Evolutionary conservation across 805 yeast species (phyloP).

Genomic region (Candida ulmi): DNA sequence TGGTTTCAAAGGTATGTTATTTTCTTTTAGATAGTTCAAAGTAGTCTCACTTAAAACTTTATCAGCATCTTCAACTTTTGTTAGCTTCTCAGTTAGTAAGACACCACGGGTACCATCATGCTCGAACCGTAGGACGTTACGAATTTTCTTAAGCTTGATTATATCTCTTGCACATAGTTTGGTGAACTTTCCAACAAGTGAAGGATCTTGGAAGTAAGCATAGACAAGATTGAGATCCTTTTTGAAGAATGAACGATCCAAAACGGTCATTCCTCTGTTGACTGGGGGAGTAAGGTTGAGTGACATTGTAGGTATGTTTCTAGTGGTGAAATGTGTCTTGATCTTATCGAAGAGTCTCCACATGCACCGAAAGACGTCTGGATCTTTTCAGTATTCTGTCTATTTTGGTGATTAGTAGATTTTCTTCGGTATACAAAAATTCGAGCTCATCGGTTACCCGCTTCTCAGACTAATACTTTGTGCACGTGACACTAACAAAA

Average conservation of each 20-base stretch:
- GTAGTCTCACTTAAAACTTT: constrained; percentile 37
- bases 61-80: constrained; percentile 31
- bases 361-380: constrained; percentile 3
- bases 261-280: constrained; percentile 53
- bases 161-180: constrained; percentile 53
- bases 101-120: constrained; percentile 34
- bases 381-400: too few relatives aligned
- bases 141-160: constrained; percentile 63
- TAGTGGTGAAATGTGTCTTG: neutral
- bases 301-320: neutral
- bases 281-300: constrained; percentile 52
- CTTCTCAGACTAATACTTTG: neutral
- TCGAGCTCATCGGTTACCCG: neutral
- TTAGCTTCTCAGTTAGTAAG: constrained; percentile 49
- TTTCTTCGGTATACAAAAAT: neutral
- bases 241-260: constrained; percentile 64
- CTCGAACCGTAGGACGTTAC: constrained; percentile 53
- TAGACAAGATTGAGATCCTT: constrained; percentile 56
- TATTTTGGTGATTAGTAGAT: too few relatives aligned
- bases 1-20: constrained; percentile 41
- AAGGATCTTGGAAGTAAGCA: constrained; percentile 66
- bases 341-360: neutral
- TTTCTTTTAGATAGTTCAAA: constrained; percentile 38
- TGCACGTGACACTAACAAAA: neutral
- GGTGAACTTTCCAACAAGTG: constrained; percentile 42